Conservation (phyloP, 352 stramenopile genomes). For the Phytopythium boreale region DNA sequence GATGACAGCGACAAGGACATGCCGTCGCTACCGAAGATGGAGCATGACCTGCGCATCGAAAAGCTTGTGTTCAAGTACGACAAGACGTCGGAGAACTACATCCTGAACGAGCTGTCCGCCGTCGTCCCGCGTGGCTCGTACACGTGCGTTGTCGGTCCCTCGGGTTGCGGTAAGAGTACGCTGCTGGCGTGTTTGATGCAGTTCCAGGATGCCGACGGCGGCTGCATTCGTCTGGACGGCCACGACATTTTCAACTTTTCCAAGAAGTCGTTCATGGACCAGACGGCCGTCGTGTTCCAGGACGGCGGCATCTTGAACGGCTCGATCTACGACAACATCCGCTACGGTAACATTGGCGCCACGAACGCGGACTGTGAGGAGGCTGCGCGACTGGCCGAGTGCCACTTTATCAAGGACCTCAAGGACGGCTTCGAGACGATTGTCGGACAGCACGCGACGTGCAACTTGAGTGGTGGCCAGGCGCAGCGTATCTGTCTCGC, state of each 20-base stretch:
- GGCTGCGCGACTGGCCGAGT: conserved; percentile 74
- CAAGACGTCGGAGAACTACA: conserved; percentile 79
- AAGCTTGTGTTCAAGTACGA: conserved; percentile 88
- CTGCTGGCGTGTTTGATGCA: conserved; percentile 85
- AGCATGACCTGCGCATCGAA: conserved; percentile 72
- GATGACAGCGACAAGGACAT: conserved; percentile 65
- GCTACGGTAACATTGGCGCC: conserved; percentile 70
- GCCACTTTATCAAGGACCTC: conserved; percentile 78
- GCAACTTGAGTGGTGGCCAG: conserved; percentile 82
- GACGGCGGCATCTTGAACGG: conserved; percentile 86
- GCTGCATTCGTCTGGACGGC: conserved; percentile 76
- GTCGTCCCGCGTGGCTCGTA: conserved; percentile 78
- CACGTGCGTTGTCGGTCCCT: conserved; percentile 83
- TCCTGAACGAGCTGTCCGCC: conserved; percentile 69
- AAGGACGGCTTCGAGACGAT: conserved; percentile 83
- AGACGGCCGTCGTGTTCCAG: conserved; percentile 86
- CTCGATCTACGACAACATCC: conserved; percentile 88
- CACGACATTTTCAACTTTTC: conserved; percentile 87
- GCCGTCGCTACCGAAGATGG: conserved; percentile 77
- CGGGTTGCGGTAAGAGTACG: conserved; percentile 87
- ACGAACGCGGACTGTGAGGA: conserved; percentile 82
- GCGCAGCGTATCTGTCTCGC: conserved; percentile 85
- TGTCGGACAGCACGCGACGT: conserved; percentile 85
- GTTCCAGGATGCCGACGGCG: conserved; percentile 81
- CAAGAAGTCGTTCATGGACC: conserved; percentile 85